These are phyloP conservation scores for Colletotrichum godetiae DNA, from an alignment of 2,329 filamentous ascomycete species.

Conservation along the genomic window DNA sequence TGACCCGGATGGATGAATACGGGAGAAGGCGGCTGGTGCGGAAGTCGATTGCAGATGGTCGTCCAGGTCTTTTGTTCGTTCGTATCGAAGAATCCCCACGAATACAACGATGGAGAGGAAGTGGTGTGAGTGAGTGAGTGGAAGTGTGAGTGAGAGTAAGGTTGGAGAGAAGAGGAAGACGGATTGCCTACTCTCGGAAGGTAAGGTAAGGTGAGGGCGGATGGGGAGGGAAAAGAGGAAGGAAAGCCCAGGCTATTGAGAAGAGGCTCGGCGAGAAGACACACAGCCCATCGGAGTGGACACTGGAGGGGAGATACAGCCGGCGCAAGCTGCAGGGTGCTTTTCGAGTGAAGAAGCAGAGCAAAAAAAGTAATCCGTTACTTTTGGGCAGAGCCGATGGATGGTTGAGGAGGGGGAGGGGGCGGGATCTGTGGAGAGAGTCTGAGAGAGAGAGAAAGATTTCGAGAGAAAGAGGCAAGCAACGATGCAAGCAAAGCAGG, in stretches of 20 bases:
- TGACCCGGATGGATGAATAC: conserved; percentile 12
- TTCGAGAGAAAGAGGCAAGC: background rate
- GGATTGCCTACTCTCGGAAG: background rate
- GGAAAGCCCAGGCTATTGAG: conserved; percentile 3
- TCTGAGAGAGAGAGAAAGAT: background rate
- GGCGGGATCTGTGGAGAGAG: background rate
- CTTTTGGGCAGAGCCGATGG: background rate
- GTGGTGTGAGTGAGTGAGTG: background rate
- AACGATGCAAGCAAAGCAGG: conserved; percentile 2
- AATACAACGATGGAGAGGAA: conserved; percentile 15
- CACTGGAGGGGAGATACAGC: conserved; percentile 24
- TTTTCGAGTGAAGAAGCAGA: conserved; percentile 5
- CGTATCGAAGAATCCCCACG: conserved; percentile 13
- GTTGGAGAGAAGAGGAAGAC: background rate
- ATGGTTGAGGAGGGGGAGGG: background rate
- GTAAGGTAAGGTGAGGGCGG: conserved; percentile 16
- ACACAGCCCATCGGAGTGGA: conserved; percentile 29
- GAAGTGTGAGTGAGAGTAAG: background rate
- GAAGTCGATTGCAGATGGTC: background rate
- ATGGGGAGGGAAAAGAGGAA: conserved; percentile 19
- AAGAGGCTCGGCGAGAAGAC: conserved; percentile 31
- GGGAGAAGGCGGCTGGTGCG: background rate
- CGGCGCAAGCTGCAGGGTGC: conserved; percentile 10
- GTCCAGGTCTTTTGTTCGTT: background rate
- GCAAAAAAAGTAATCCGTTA: conserved; percentile 9